Conservation (phyloP, 768 basidiomycete genomes). For the Sarcomyxa edulis region DNA sequence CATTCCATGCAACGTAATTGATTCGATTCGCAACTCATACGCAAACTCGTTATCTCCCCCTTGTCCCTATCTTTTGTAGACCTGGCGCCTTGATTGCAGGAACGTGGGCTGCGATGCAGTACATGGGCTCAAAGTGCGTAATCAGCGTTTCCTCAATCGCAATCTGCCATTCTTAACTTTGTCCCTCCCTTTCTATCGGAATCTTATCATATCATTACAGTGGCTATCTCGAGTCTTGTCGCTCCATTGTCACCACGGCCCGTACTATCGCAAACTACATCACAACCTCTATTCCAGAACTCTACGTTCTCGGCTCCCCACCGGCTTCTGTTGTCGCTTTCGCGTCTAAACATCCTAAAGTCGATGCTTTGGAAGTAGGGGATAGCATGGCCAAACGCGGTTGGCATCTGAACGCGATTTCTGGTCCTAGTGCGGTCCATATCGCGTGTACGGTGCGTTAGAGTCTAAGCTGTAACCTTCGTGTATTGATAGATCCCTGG, state of each 20-base stretch:
- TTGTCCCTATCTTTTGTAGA: constrained; percentile 32
- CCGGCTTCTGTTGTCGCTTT: constrained; percentile 91
- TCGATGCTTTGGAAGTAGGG: constrained; percentile 85
- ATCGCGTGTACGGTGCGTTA: constrained; percentile 85
- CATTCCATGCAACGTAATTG: neutral
- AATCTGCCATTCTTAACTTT: neutral
- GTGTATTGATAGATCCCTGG: neutral
- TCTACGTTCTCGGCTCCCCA: constrained; percentile 87
- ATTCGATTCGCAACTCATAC: neutral
- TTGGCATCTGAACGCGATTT: constrained; percentile 89
- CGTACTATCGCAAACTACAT: constrained; percentile 68
- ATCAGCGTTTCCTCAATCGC: neutral
- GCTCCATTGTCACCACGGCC: constrained; percentile 71
- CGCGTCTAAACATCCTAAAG: constrained; percentile 49
- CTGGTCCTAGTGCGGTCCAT: constrained; percentile 77
- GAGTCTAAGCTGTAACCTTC: neutral
- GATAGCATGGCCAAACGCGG: constrained; percentile 82
- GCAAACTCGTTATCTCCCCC: neutral
- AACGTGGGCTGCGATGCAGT: constrained; percentile 94
- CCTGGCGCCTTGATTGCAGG: constrained; percentile 92
- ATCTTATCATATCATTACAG: too few relatives aligned
- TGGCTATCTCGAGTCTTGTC: constrained; percentile 86
- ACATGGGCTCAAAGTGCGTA: constrained; percentile 83
- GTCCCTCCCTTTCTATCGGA: constrained; percentile 4
- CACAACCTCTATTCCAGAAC: constrained; percentile 64